phyloP scores from a whole-genome alignment of 345 rosid species.

The Cardamine occulta region DNA sequence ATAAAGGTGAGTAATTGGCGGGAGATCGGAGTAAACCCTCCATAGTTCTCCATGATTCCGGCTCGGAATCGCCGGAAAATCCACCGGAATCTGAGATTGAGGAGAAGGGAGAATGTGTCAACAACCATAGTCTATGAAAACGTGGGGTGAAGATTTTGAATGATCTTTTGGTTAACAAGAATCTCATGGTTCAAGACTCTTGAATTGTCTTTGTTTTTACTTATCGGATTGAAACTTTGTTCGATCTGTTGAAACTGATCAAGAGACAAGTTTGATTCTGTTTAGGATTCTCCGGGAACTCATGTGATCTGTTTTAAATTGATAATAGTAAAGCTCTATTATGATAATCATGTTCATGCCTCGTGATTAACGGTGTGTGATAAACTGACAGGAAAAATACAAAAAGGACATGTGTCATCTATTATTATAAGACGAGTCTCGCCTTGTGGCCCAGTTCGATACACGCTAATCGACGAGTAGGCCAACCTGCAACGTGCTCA shows the following conservation, averaged over 20 bases:
- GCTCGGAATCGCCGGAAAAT: conserved; percentile 29
- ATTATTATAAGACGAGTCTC: too few species aligned
- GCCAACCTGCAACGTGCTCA: too few species aligned
- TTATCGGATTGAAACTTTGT: conserved; percentile 7
- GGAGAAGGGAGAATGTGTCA: conserved; percentile 4
- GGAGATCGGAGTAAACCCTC: conserved; percentile 64
- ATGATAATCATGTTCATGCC: background rate
- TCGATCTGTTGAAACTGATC: conserved; percentile 2
- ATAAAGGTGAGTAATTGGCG: conserved; percentile 61
- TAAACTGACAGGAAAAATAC: too few species aligned
- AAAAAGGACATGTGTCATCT: too few species aligned
- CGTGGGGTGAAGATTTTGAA: conserved; percentile 27
- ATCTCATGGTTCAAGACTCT: conserved; percentile 28
- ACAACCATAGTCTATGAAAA: background rate
- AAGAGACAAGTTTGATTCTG: conserved; percentile 1
- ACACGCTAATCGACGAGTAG: too few species aligned
- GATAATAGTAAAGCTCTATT: too few species aligned
- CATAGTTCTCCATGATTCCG: conserved; percentile 59
- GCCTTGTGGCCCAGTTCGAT: too few species aligned
- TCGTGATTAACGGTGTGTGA: background rate
- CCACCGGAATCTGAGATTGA: conserved; percentile 1
- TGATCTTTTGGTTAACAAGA: conserved; percentile 25
- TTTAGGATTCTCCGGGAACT: too few species aligned
- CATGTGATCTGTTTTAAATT: too few species aligned
- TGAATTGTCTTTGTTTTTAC: background rate